These are phyloP conservation scores for Nasturtium officinale DNA, from an alignment of 345 rosid species.

Conservation along the genomic window DNA sequence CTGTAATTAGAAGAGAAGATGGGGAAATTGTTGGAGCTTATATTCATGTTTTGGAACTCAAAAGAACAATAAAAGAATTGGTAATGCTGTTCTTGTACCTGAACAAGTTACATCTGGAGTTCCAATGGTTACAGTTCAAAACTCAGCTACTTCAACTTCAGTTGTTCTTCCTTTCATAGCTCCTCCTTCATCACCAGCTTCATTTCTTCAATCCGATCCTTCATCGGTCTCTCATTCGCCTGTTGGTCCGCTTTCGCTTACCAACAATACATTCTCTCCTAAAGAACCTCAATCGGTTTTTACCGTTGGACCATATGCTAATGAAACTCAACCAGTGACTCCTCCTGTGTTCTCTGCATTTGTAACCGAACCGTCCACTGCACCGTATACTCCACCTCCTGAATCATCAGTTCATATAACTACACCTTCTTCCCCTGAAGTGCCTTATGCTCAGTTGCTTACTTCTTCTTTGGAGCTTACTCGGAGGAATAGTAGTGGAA, in stretches of 20 bases:
- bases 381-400: constrained; percentile 90
- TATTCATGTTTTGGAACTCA: constrained; percentile 81
- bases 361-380: constrained; percentile 90
- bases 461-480: constrained; percentile 87
- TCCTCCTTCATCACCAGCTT: constrained; percentile 96
- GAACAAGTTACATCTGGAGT: constrained; percentile 56
- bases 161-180: constrained; percentile 72
- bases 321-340: constrained; percentile 93
- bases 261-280: constrained; percentile 61
- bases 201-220: constrained; percentile 84
- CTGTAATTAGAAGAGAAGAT: constrained; percentile 66
- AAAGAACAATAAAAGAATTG: constrained; percentile 72
- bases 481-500: constrained; percentile 58
- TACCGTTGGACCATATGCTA: constrained; percentile 86
- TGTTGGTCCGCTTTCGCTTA: constrained; percentile 59
- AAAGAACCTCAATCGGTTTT: constrained; percentile 75
- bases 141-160: constrained; percentile 52
- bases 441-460: constrained; percentile 88
- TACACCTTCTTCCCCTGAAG: constrained; percentile 96
- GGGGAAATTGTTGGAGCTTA: constrained; percentile 85
- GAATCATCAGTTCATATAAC: constrained; percentile 80
- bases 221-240: constrained; percentile 83
- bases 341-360: constrained; percentile 93
- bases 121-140: constrained; percentile 46
- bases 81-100: constrained; percentile 79